phyloP scores from a whole-genome alignment of 768 basidiomycete species.

The Trametes gibbosa region DNA sequence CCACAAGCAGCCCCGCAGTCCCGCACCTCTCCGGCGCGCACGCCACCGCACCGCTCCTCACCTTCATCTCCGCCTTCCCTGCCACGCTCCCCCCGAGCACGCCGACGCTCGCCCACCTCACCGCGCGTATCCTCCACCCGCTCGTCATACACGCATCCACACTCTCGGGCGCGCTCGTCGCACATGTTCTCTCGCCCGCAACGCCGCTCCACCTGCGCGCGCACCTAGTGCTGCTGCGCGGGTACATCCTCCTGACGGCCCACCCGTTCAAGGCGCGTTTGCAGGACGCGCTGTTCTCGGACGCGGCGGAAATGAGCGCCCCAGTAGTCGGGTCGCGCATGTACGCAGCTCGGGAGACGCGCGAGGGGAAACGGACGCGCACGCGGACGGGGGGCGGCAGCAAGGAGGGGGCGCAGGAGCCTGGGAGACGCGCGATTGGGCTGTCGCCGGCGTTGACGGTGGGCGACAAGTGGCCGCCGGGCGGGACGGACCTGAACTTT shows the following conservation, averaged over 20 bases:
- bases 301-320: slow-evolving; percentile 46
- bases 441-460: slow-evolving; percentile 71
- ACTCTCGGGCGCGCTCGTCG: slow-evolving; percentile 66
- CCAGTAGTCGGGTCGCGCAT: slow-evolving; percentile 12
- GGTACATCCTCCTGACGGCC: slow-evolving; percentile 71
- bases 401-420: not conserved
- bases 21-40: not conserved
- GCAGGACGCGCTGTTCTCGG: slow-evolving; percentile 72
- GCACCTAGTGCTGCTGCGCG: slow-evolving; percentile 67
- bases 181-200: slow-evolving; percentile 59
- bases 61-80: slow-evolving; percentile 61
- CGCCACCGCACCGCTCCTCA: slow-evolving; percentile 32
- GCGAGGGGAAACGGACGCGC: slow-evolving; percentile 3
- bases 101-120: slow-evolving; percentile 62
- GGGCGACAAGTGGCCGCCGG: slow-evolving; percentile 81
- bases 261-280: slow-evolving; percentile 73
- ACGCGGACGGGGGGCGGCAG: not conserved
- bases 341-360: slow-evolving; percentile 11
- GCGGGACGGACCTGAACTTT: slow-evolving; percentile 81
- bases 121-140: slow-evolving; percentile 57
- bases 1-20: slow-evolving; percentile 16
- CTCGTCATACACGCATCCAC: slow-evolving; percentile 59
- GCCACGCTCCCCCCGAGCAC: slow-evolving; percentile 54
- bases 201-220: slow-evolving; percentile 66
- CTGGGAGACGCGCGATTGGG: slow-evolving; percentile 58